phyloP scores from a whole-genome alignment of 2,329 filamentous ascomycete genomes.

The Aspergillus calidoustus region DNA sequence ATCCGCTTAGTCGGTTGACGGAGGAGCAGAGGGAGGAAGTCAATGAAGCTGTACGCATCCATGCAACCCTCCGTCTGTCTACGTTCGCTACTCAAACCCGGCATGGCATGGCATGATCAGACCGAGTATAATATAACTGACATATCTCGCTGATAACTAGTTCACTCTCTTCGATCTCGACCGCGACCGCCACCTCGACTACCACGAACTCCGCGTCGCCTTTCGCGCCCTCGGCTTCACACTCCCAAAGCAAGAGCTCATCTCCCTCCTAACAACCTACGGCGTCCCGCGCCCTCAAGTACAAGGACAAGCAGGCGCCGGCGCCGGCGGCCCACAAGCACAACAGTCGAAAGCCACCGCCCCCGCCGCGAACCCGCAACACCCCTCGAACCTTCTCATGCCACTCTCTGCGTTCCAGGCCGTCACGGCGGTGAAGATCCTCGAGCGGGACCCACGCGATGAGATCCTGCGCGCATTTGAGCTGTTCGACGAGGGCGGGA shows the following conservation, averaged over 20 bases:
- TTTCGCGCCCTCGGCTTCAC: constrained; percentile 95
- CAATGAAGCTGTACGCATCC: constrained; percentile 77
- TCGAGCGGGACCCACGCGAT: constrained; percentile 81
- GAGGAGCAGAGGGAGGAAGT: constrained; percentile 94
- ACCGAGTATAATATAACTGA: background rate
- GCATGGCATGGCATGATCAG: background rate
- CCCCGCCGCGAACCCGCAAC: constrained; percentile 56
- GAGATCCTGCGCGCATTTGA: constrained; percentile 91
- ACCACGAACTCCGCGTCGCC: constrained; percentile 97
- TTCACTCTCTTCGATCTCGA: constrained; percentile 97
- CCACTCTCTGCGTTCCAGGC: constrained; percentile 73
- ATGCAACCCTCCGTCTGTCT: background rate
- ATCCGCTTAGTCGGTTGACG: constrained; percentile 63
- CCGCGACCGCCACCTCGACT: constrained; percentile 91
- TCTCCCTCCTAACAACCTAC: constrained; percentile 77
- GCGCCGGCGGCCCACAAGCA: constrained; percentile 42
- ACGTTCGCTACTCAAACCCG: too few species aligned
- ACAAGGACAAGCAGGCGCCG: constrained; percentile 38
- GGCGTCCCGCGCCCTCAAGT: constrained; percentile 71
- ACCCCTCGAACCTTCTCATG: constrained; percentile 70
- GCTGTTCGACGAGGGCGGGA: constrained; percentile 90
- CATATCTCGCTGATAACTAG: constrained; percentile 48
- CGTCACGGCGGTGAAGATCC: constrained; percentile 79
- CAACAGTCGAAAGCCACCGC: constrained; percentile 41
- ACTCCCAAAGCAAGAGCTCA: constrained; percentile 82